A percentile compares a stretch with the other conserved stretches of the same genome.
Evolutionary conservation across 192 early-diverging fungal genomes (phyloP).

Genomic region (Spinellus fusiger): DNA sequence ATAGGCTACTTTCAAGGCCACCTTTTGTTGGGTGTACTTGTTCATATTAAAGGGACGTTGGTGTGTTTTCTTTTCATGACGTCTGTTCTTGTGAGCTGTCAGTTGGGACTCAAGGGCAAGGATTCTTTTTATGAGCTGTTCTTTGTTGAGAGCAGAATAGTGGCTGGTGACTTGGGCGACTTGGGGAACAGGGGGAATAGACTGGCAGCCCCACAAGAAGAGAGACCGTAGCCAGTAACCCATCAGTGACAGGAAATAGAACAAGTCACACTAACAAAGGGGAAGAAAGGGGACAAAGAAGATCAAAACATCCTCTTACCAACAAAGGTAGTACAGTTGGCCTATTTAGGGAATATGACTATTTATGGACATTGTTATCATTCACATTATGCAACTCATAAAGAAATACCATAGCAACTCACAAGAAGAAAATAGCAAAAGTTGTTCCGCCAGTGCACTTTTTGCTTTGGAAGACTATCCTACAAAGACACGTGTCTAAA

Average conservation of each 20-base stretch:
- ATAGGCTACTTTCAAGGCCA: conserved; percentile 88
- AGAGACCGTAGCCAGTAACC: not conserved
- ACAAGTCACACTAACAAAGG: not conserved
- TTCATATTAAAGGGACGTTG: conserved; percentile 68
- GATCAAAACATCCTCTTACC: not conserved
- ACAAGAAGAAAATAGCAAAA: not conserved
- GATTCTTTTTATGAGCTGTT: conserved; percentile 48
- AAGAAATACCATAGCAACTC: not conserved
- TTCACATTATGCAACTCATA: not conserved
- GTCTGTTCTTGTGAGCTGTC: not conserved
- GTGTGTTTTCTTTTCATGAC: conserved; percentile 13
- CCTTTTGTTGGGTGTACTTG: conserved; percentile 65
- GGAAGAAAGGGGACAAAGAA: not conserved
- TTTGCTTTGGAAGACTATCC: too few relatives aligned
- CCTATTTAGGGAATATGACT: not conserved
- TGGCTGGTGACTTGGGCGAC: conserved; percentile 5
- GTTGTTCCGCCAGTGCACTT: too few relatives aligned
- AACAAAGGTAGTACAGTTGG: too few relatives aligned
- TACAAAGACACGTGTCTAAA: too few relatives aligned
- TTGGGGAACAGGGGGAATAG: not conserved
- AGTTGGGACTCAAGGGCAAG: conserved; percentile 29
- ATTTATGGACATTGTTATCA: not conserved
- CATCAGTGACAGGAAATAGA: too few relatives aligned
- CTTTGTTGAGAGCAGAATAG: conserved; percentile 45
- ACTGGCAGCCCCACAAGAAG: not conserved